Conservation (phyloP, 2,329 filamentous ascomycete genomes). For the Leptographium wingfieldii region DNA sequence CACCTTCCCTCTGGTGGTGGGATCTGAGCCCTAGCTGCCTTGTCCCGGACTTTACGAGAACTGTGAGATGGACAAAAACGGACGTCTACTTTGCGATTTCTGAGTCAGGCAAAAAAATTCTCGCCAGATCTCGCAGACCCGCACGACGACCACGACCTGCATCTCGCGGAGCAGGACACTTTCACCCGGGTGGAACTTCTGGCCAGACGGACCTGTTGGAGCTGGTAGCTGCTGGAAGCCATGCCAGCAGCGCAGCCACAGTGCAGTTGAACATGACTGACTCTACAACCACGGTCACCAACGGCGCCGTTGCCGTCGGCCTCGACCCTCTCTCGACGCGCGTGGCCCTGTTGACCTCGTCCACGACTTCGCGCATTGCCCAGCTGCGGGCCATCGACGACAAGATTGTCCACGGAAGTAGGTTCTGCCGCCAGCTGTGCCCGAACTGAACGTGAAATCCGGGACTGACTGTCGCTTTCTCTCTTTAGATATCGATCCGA, state of each 20-base stretch:
- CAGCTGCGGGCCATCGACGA: slow-evolving; percentile 45
- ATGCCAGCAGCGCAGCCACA: slow-evolving; percentile 9
- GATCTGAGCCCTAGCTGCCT: neutral
- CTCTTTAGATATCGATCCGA: slow-evolving; percentile 30
- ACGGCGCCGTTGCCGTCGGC: slow-evolving; percentile 11
- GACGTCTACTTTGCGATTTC: neutral
- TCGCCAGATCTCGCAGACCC: neutral
- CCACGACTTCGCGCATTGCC: slow-evolving; percentile 41
- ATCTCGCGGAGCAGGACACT: neutral
- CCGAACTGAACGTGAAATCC: neutral
- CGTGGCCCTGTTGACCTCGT: slow-evolving; percentile 45
- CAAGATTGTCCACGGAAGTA: slow-evolving; percentile 42
- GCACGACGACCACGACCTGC: neutral
- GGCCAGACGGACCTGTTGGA: neutral
- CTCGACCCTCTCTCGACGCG: slow-evolving; percentile 11
- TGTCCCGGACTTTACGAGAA: neutral
- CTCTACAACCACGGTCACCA: slow-evolving; percentile 27
- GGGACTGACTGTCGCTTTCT: neutral
- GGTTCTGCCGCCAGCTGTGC: slow-evolving; percentile 8
- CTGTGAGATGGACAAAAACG: neutral
- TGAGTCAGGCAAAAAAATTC: neutral
- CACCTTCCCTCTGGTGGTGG: slow-evolving; percentile 5
- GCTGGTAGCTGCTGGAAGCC: neutral
- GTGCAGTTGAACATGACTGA: slow-evolving; percentile 29
- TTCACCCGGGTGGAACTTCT: neutral